Evolutionary conservation across 306 rosid genomes (phyloP).

Genomic region (Dryas drummondii): DNA sequence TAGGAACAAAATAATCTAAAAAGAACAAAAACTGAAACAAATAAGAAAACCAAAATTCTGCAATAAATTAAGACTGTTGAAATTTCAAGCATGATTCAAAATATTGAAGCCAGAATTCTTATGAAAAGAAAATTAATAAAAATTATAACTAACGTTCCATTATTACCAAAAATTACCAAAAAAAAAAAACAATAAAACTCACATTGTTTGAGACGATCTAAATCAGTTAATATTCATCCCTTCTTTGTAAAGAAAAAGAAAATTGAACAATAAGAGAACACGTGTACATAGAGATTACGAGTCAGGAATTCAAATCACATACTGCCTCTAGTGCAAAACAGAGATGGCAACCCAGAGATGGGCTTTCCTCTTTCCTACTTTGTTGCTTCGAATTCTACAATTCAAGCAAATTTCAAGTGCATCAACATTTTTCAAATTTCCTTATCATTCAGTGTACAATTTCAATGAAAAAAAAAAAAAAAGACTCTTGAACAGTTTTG

Average conservation of each 20-base stretch:
- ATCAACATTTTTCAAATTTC: background rate
- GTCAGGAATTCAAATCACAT: background rate
- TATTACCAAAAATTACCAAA: background rate
- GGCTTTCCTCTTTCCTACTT: background rate
- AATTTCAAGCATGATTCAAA: slow-evolving; percentile 6
- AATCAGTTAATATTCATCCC: background rate
- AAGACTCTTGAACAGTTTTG: background rate
- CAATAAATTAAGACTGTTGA: background rate
- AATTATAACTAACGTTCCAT: background rate
- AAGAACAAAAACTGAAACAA: slow-evolving; percentile 1
- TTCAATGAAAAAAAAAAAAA: background rate
- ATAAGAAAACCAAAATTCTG: background rate
- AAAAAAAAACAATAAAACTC: background rate
- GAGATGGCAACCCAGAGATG: background rate
- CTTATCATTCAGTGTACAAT: background rate
- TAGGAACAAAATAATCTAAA: slow-evolving; percentile 19
- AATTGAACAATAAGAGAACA: background rate
- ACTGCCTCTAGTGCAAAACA: background rate
- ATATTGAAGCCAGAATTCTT: background rate
- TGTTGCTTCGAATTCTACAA: background rate
- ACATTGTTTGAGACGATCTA: background rate
- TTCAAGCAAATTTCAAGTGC: background rate
- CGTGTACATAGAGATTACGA: background rate
- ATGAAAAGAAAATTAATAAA: background rate
- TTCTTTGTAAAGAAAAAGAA: too few relatives aligned